Evolutionary conservation across 1,139 yeast species (phyloP), one percentile per base, ranked within the genome.

Genomic region (Eremothecium coryli): DNA sequence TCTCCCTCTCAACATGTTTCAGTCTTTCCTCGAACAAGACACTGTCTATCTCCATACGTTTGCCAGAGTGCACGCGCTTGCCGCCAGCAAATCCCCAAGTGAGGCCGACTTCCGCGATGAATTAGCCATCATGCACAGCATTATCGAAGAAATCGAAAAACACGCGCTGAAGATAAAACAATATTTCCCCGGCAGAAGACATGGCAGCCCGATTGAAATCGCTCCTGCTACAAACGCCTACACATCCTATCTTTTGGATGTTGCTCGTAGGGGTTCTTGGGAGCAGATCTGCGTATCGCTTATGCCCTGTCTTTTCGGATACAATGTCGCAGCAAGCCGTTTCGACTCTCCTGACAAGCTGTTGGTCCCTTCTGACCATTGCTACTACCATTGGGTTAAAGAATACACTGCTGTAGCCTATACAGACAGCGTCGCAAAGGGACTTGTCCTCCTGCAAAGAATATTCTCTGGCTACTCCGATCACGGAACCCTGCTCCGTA

Each of bases 301-400:
- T 34, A 71, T 86, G 2, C 93, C 95, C 0, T 82, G 94, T 55
- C 60, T 81, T 28, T 71, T 77, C 52, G 95, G 94, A 1, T 81
- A 80, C 53, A 70, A 70, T 24, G 70, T 72, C 38, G 73, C 71
- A 4, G 38, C 54, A 5, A 14, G 36, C 4, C 44, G 47, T 15
- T 40, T 49, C 24, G 35, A 48, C 21, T 38, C 43, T 14, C 23
- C 35, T 6, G 47, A 52, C 11, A 41, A 49, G 2, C 46, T 45
- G 2, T 38, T 24, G 34, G 50, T 37, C 49, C 60, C n/a, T 28
- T 26, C 31, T 3, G 27, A 45, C 12, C 39, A 38, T 8, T 56
- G 58, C 34, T 78, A 73, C 50, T 62, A 62, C 39, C 56, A 64
- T 6, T 82, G 93, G 93, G 54, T 80, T 10, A 64, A 62, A 9